Evolutionary conservation across 2,329 filamentous ascomycete species (phyloP).

Genomic region (Colletotrichum graminicola): DNA sequence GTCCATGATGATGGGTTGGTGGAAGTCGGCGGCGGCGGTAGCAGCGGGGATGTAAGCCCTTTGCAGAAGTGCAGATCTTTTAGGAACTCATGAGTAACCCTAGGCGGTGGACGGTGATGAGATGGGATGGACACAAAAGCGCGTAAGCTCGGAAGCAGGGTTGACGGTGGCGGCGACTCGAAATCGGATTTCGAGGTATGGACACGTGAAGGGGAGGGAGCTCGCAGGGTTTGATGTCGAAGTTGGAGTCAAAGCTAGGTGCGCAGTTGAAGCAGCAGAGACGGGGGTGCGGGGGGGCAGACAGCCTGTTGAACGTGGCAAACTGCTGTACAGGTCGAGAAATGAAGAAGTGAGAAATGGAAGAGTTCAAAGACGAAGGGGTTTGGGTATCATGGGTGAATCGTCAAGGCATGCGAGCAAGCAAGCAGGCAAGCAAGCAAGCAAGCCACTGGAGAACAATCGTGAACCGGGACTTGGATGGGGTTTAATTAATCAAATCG

Average conservation of each 20-base stretch:
- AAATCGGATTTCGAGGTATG: neutral
- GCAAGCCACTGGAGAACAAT: neutral
- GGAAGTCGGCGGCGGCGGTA: slow-evolving; percentile 1
- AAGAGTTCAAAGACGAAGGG: slow-evolving; percentile 1
- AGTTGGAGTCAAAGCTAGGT: neutral
- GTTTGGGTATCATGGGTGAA: slow-evolving; percentile 33
- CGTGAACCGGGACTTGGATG: neutral
- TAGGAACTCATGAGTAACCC: slow-evolving; percentile 40
- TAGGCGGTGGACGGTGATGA: neutral
- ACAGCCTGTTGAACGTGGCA: neutral
- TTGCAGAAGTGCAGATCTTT: slow-evolving; percentile 15
- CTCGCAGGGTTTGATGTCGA: neutral
- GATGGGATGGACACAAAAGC: neutral
- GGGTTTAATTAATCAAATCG: slow-evolving; percentile 13
- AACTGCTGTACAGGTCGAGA: neutral
- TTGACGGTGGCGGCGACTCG: neutral
- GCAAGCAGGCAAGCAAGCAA: slow-evolving; percentile 12
- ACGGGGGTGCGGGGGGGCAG: neutral
- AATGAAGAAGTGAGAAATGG: neutral
- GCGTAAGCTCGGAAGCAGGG: neutral
- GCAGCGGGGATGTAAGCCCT: slow-evolving; percentile 30
- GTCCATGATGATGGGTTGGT: slow-evolving; percentile 43
- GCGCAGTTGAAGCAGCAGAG: neutral
- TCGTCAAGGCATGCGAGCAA: slow-evolving; percentile 33
- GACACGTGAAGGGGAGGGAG: slow-evolving; percentile 18